Base-by-base conservation (phyloP, 495 filamentous ascomycete genomes). In the Viridothelium virens region DNA sequence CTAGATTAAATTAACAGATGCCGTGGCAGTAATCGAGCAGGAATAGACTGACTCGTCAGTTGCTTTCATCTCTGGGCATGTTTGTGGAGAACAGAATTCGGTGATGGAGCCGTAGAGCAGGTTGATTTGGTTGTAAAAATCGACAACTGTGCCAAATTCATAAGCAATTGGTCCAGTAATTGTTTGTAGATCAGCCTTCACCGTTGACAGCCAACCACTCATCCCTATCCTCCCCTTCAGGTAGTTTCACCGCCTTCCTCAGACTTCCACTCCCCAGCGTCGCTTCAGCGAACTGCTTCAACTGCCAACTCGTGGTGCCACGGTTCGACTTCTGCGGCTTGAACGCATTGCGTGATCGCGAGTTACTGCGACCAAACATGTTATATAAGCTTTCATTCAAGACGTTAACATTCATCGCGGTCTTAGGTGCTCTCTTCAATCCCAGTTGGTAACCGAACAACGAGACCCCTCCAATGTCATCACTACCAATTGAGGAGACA, bases 91-190 rank as follows among this genome's bases (percentile, higher is more conserved):
- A 80, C 94, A 98, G 79, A 97, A 98, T 73, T 98, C 94, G 64
- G 94, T 98, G 74, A 98, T 97, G 65, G 94, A 92, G 67, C 94
- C 94, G 77, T 98, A 98, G 64, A 98, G 88, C 36, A 98, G 86
- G 79, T 98, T 98, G 77, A 97, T 94, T 77, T 98, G 94, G 79
- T 97, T 98, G 85, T 97, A 98, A 79, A 98, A 98, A 77, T 98
- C 94, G 79, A 98, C 94, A 74, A 98, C 93, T 96, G 41, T 34
- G 53, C 25, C 12, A 53, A 61, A 7, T 25, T 36, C 31, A 34
- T 38, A n/a, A 31, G 56, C 16, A 39, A 59, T 41, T 16, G 3
- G 38, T 59, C 4, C 14, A 25, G 14, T 41, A n/a, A 25, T n/a
- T 36, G 0, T 16, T 31, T 16, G 18, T 25, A 34, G 31, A 33